phyloP scores from a whole-genome alignment of 2,329 filamentous ascomycete species.

The Penicillium concentricum region DNA sequence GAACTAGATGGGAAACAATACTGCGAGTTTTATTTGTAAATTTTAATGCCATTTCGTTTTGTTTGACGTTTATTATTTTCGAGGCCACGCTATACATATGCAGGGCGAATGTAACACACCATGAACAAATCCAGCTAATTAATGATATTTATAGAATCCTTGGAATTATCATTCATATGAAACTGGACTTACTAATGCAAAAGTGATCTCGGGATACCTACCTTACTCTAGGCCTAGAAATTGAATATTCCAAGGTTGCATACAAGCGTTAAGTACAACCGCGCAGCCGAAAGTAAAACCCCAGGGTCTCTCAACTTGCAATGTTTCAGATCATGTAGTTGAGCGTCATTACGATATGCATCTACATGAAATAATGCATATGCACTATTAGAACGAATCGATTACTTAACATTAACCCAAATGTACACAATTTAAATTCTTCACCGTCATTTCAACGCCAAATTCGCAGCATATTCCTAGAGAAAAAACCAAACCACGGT shows the following conservation, averaged over 20 bases:
- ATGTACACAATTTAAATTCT: no score
- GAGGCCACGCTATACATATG: background rate
- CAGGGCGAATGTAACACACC: background rate
- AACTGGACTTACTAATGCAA: background rate
- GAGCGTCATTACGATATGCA: no score
- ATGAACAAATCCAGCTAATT: background rate
- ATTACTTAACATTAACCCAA: no score
- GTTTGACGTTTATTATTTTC: background rate
- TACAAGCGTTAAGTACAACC: background rate
- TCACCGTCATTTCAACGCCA: no score
- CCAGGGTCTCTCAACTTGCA: no score
- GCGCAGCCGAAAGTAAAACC: background rate
- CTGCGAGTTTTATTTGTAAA: rapidly evolving
- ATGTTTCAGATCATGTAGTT: no score
- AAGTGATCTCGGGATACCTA: background rate
- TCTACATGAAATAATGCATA: no score
- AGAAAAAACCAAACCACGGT: no score
- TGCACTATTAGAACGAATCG: no score
- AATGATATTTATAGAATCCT: slow-evolving; percentile 1
- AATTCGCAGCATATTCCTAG: no score
- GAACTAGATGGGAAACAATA: background rate
- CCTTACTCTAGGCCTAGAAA: background rate
- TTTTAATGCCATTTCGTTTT: no score
- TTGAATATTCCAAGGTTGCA: background rate
- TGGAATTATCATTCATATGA: background rate